Evolutionary conservation across 78 protist species (phyloP).

Genomic region (slime mould (Dictyostelium discoideum)): dicty_2.7 NC_007090.3:4389001-4389500

Average conservation of each 20-base stretch:
- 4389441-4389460: conserved; percentile 23
- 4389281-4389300: background rate
- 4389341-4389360: background rate
- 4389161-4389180: background rate
- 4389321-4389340: background rate
- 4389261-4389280: background rate
- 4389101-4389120: background rate
- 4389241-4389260: background rate
- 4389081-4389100: background rate
- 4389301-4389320: background rate
- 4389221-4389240: background rate
- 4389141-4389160: background rate
- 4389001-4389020: too few relatives aligned
- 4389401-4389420: conserved; percentile 40
- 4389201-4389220: background rate
- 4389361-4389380: background rate
- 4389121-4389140: background rate
- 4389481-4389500: background rate
- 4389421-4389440: background rate
- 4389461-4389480: background rate
- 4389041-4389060: background rate
- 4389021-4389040: background rate
- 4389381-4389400: background rate
- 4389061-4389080: background rate
- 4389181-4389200: background rate